Conservation (phyloP, 2,329 filamentous ascomycete genomes). For the Aspergillus puulaauensis region DNA sequence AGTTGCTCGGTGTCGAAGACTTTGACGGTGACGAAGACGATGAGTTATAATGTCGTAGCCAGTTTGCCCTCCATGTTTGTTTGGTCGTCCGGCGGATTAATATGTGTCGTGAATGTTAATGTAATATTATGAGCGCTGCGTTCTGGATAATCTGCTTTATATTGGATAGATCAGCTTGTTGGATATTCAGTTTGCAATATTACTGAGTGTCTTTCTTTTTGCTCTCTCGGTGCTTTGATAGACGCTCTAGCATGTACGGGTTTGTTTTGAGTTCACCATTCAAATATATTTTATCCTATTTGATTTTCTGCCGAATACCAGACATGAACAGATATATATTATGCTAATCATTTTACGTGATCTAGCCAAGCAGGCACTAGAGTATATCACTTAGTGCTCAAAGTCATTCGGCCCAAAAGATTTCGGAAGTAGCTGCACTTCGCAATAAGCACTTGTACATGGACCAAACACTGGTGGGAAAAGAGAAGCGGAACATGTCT, state of each 20-base stretch:
- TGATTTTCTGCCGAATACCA: neutral
- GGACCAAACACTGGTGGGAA: neutral
- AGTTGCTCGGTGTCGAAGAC: constrained; percentile 81
- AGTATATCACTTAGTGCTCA: constrained; percentile 22
- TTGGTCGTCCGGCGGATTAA: neutral
- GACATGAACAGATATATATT: neutral
- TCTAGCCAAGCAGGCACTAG: neutral
- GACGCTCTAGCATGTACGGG: neutral
- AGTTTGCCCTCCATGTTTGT: neutral
- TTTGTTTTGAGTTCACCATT: neutral
- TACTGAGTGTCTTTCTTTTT: neutral
- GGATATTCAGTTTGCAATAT: neutral
- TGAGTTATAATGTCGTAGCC: constrained; percentile 28
- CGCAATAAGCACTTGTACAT: constrained; percentile 1
- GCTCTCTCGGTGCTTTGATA: neutral
- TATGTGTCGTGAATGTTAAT: constrained; percentile 1
- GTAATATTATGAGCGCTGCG: neutral
- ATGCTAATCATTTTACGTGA: neutral
- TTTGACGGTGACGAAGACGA: constrained; percentile 90
- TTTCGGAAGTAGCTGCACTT: constrained; percentile 60
- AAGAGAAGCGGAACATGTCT: neutral
- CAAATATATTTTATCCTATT: neutral
- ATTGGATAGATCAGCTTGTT: neutral
- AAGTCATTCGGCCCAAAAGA: constrained; percentile 67
- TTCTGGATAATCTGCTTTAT: neutral